Conservation (phyloP, 805 yeast genomes). For the Lipomyces sp. region DNA sequence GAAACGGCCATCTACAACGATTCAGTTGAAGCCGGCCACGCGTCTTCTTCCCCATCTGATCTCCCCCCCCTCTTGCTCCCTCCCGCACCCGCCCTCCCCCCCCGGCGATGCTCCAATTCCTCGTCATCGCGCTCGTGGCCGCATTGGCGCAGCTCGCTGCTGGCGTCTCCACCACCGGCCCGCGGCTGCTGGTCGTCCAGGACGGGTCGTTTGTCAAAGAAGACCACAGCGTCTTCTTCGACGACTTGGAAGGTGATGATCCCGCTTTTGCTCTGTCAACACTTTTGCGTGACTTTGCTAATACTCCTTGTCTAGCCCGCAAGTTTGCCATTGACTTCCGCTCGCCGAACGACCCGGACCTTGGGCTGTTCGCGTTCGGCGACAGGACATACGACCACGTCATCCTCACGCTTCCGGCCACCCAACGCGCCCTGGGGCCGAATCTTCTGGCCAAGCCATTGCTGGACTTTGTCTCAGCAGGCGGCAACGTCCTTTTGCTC, state of each 20-base stretch:
- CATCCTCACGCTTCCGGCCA: conserved; percentile 56
- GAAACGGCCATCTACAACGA: too few relatives aligned
- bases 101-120: background rate
- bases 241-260: conserved; percentile 33
- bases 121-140: background rate
- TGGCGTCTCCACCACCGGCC: conserved; percentile 26
- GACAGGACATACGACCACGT: conserved; percentile 52
- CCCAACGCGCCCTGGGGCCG: conserved; percentile 35
- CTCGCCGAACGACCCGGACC: conserved; percentile 35
- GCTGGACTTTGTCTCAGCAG: conserved; percentile 56
- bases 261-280: background rate
- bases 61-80: too few relatives aligned
- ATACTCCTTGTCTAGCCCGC: conserved; percentile 30
- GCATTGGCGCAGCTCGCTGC: conserved; percentile 1
- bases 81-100: background rate
- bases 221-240: conserved; percentile 35
- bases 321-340: conserved; percentile 39
- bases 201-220: conserved; percentile 35
- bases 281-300: background rate
- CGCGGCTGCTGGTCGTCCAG: conserved; percentile 38
- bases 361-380: conserved; percentile 44
- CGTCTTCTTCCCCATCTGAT: too few relatives aligned
- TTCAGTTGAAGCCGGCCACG: too few relatives aligned
- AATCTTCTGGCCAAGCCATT: conserved; percentile 48
- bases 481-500: conserved; percentile 66